phyloP scores from a whole-genome alignment of 768 basidiomycete genomes.

The Russula compacta region DNA sequence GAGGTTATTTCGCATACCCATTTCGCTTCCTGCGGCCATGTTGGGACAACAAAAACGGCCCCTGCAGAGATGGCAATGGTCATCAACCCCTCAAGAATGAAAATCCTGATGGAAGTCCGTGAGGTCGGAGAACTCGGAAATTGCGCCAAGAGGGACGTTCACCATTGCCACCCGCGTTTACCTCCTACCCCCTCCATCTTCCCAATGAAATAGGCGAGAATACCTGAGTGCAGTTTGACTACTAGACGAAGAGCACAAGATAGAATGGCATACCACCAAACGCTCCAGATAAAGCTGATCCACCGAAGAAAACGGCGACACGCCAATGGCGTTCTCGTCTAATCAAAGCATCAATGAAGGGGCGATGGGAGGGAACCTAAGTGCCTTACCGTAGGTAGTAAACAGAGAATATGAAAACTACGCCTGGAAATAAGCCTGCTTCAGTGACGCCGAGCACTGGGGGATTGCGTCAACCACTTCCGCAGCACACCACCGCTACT shows the following conservation, averaged over 20 bases:
- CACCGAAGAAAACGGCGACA: slow-evolving; percentile 55
- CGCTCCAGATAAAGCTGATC: slow-evolving; percentile 52
- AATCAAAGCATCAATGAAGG: neutral
- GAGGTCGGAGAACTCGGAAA: neutral
- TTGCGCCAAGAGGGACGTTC: neutral
- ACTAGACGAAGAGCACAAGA: neutral
- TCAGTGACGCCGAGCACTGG: slow-evolving; percentile 48
- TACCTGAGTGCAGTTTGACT: slow-evolving; percentile 28
- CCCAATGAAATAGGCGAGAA: slow-evolving; percentile 49
- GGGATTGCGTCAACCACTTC: neutral
- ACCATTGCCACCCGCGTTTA: slow-evolving; percentile 53
- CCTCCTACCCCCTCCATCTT: slow-evolving; percentile 57
- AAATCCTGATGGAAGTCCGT: slow-evolving; percentile 35
- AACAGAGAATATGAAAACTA: slow-evolving; percentile 48
- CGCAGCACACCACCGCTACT: slow-evolving; percentile 19
- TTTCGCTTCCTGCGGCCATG: slow-evolving; percentile 49
- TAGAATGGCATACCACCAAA: slow-evolving; percentile 41
- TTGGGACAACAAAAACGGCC: slow-evolving; percentile 48
- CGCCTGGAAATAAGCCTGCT: slow-evolving; percentile 35
- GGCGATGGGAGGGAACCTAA: neutral
- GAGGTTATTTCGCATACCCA: slow-evolving; percentile 33
- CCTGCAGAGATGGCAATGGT: slow-evolving; percentile 39
- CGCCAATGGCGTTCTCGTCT: slow-evolving; percentile 53
- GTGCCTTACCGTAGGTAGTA: slow-evolving; percentile 40
- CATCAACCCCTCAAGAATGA: slow-evolving; percentile 47